Conservation (phyloP, 2,329 filamentous ascomycete genomes). For the Myrmaecium sp. region DNA sequence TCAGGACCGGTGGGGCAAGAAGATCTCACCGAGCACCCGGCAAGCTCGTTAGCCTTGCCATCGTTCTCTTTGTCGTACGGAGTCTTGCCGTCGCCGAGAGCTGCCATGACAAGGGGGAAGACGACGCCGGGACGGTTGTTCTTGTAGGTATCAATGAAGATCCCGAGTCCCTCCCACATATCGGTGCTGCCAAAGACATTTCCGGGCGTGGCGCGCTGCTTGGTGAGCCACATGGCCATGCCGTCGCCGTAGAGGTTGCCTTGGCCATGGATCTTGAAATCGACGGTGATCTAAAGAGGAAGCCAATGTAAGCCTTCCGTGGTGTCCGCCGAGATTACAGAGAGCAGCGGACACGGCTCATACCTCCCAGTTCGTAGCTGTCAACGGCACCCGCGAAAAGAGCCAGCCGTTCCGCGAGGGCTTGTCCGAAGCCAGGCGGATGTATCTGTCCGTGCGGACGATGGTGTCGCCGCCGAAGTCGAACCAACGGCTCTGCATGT, state of each 20-base stretch:
- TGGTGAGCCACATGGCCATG: slow-evolving; percentile 95
- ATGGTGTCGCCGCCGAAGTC: slow-evolving; percentile 96
- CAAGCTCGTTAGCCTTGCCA: slow-evolving; percentile 81
- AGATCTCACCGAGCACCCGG: slow-evolving; percentile 64
- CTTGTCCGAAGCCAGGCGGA: slow-evolving; percentile 79
- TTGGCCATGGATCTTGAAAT: slow-evolving; percentile 83
- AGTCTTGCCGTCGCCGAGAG: slow-evolving; percentile 84
- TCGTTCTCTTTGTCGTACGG: slow-evolving; percentile 86
- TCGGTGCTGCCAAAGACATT: slow-evolving; percentile 79
- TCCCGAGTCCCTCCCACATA: slow-evolving; percentile 79
- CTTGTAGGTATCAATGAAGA: slow-evolving; percentile 99
- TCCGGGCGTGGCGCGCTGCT: slow-evolving; percentile 66
- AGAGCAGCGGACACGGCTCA: slow-evolving; percentile 1
- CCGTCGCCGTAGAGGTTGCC: slow-evolving; percentile 89
- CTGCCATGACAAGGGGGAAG: slow-evolving; percentile 97
- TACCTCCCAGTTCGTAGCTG: slow-evolving; percentile 94
- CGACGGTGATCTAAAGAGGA: slow-evolving; percentile 63
- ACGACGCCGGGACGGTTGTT: slow-evolving; percentile 92
- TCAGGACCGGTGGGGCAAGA: not conserved
- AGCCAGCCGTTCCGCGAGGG: slow-evolving; percentile 86
- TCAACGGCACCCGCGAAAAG: slow-evolving; percentile 84
- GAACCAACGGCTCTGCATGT: slow-evolving; percentile 97
- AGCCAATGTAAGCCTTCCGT: slow-evolving; percentile 2
- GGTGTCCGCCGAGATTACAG: slow-evolving; percentile 10
- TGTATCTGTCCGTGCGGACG: slow-evolving; percentile 60